Base-by-base conservation (phyloP, 495 filamentous ascomycete species). In the Neurospora sp. region DNA sequence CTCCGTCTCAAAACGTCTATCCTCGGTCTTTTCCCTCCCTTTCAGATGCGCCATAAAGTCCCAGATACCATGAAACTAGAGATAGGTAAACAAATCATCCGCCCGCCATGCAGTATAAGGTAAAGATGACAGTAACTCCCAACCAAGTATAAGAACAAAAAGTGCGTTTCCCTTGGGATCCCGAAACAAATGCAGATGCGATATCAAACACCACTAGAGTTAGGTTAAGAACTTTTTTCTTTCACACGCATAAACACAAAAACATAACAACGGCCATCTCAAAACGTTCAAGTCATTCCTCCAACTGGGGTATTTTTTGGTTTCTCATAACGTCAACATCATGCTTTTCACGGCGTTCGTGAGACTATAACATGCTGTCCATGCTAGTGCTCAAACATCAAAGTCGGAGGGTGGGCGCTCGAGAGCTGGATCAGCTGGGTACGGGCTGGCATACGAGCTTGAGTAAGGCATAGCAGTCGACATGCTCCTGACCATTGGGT, bases 381-480 rank as follows among this genome's bases (percentile, higher is more conserved):
- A 16, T 1, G 5, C 23, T 18, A 9, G 0, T 18, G 1, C 54
- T 79, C 75, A 79, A 69, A 79, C 70, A 20, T 76, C 78, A 18
- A 77, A 78, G 10, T 77, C 74, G 23, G 72, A 71, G n/a, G 74
- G 46, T 23, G 54, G 71, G 37, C 72, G 72, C 12, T 77, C 77
- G 39, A 76, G 72, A 9, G 39, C 49, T 27, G 74, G 49, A 49
- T 80, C 77, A 40, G 74, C 54, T 27, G 73, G 31, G 44, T 74
- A 78, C 5, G 74, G 40, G 9, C 72, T 70, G 20, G 41, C 27
- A 69, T 75, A 79, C 10, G 70, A 40, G 41, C 69, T 77, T n/a
- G 44, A 66, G 44, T 73, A 79, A 3, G 73, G 16, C 75, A 78
- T 73, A 18, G 72, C n/a, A 69, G 35, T 54, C 73, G 66, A 80